A percentile compares a stretch with the other conserved stretches of the same genome.
Conservation (phyloP, 768 basidiomycete genomes). For the Suillus hirtellus region DNA sequence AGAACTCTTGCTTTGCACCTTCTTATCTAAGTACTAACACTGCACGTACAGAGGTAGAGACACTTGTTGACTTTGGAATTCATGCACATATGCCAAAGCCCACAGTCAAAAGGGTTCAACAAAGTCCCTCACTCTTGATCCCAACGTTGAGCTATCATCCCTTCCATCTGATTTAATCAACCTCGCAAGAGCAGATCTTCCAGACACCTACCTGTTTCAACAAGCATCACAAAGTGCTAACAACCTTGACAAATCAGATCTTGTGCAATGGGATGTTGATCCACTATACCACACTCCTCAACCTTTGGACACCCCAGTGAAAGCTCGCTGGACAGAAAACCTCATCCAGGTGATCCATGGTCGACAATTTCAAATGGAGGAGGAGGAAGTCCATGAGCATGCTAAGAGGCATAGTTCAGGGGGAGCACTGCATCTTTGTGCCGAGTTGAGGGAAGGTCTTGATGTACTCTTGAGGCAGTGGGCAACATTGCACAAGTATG, state of each 20-base stretch:
- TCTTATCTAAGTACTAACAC: slow-evolving; percentile 1
- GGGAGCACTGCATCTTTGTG: not conserved
- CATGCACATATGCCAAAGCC: not conserved
- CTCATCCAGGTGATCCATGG: not conserved
- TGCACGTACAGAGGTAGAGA: not conserved
- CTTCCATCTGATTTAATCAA: slow-evolving; percentile 1
- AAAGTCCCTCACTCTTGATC: not conserved
- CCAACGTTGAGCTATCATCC: not conserved
- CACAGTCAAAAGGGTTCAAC: not conserved
- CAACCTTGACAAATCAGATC: slow-evolving; percentile 8
- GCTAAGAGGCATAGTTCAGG: not conserved
- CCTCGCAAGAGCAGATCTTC: slow-evolving; percentile 5
- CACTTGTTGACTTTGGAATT: not conserved
- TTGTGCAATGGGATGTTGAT: slow-evolving; percentile 3
- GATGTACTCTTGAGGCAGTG: not conserved
- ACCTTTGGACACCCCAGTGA: not conserved
- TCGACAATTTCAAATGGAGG: not conserved
- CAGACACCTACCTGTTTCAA: slow-evolving; percentile 10
- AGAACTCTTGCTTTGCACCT: not conserved
- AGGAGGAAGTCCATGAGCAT: not conserved
- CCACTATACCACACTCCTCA: slow-evolving; percentile 10
- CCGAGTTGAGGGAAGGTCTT: not conserved
- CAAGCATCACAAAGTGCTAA: slow-evolving; percentile 7
- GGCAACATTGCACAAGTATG: not conserved
- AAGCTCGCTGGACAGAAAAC: slow-evolving; percentile 4